Evolutionary conservation across 805 yeast species (phyloP).

Genomic region (Gaillardinia entomophila): DNA sequence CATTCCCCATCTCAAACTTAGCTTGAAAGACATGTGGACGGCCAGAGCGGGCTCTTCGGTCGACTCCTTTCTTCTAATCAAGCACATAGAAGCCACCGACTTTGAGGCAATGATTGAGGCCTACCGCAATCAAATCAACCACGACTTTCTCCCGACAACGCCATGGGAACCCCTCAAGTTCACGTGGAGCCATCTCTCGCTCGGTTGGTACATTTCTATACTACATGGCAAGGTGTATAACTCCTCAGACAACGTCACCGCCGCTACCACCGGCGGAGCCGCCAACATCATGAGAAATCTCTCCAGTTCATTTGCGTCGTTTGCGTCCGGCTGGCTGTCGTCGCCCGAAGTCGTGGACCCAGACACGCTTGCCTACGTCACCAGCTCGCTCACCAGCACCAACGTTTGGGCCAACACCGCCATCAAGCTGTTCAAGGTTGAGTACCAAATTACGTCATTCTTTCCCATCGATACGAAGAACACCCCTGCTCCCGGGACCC

Average conservation of each 20-base stretch:
- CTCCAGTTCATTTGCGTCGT: slow-evolving; percentile 27
- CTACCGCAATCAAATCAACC: slow-evolving; percentile 23
- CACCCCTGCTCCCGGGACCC: slow-evolving; percentile 10
- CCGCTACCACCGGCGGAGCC: slow-evolving; percentile 14
- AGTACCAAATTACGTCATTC: slow-evolving; percentile 3
- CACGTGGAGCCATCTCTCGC: slow-evolving; percentile 55
- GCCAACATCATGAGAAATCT: slow-evolving; percentile 35
- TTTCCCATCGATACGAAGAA: slow-evolving; percentile 9
- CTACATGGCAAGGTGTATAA: slow-evolving; percentile 55
- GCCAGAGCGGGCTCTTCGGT: slow-evolving; percentile 10
- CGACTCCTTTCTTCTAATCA: slow-evolving; percentile 27
- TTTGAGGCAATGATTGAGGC: slow-evolving; percentile 14
- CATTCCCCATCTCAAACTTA: slow-evolving; percentile 29
- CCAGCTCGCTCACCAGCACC: slow-evolving; percentile 23
- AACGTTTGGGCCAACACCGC: slow-evolving; percentile 52
- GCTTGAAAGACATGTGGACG: slow-evolving; percentile 20
- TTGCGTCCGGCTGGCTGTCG: slow-evolving; percentile 31
- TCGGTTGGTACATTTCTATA: slow-evolving; percentile 73
- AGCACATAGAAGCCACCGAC: slow-evolving; percentile 36
- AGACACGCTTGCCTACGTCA: slow-evolving; percentile 14
- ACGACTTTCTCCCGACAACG: slow-evolving; percentile 39
- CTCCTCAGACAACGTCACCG: slow-evolving; percentile 14
- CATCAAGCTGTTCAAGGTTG: slow-evolving; percentile 45
- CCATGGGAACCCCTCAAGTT: slow-evolving; percentile 44
- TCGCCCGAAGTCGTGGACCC: slow-evolving; percentile 3